Evolutionary conservation across 495 filamentous ascomycete species (phyloP).

Genomic region (Alectoria sarmentosa): DNA sequence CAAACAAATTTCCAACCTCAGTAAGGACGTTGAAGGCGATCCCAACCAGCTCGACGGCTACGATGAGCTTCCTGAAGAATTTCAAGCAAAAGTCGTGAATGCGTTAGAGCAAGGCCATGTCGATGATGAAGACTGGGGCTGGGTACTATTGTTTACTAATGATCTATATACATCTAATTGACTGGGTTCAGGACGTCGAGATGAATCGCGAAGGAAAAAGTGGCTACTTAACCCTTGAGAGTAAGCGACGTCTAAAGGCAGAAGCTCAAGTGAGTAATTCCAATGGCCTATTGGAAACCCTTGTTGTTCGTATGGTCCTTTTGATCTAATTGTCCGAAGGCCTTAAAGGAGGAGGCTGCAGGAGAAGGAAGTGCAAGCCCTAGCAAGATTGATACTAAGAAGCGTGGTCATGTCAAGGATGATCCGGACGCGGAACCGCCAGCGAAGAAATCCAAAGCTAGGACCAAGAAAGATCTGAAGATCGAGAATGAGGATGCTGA

Average conservation of each 20-base stretch:
- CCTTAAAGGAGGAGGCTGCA: constrained; percentile 29
- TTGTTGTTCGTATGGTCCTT: background rate
- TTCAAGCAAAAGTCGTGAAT: constrained; percentile 53
- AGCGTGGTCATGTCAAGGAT: constrained; percentile 37
- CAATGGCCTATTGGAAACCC: background rate
- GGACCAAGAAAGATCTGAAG: constrained; percentile 12
- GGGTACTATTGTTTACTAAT: constrained; percentile 41
- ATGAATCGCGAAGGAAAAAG: constrained; percentile 58
- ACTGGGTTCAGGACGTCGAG: constrained; percentile 52
- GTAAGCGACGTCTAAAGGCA: constrained; percentile 40
- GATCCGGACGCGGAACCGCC: constrained; percentile 28
- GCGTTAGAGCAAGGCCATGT: constrained; percentile 66
- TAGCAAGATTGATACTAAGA: constrained; percentile 33
- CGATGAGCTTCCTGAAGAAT: constrained; percentile 57
- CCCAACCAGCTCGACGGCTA: constrained; percentile 57
- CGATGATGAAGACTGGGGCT: constrained; percentile 69
- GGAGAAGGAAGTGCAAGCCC: constrained; percentile 24
- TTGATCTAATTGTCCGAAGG: constrained; percentile 10
- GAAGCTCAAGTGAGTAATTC: constrained; percentile 22
- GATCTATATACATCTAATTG: constrained; percentile 11
- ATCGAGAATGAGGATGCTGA: background rate
- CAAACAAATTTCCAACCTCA: constrained; percentile 48
- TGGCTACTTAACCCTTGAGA: constrained; percentile 47
- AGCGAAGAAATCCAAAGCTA: constrained; percentile 30
- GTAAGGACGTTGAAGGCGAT: constrained; percentile 36